Base-by-base conservation (phyloP, 2,329 filamentous ascomycete genomes). In the Xenoacremonium recifei region DNA sequence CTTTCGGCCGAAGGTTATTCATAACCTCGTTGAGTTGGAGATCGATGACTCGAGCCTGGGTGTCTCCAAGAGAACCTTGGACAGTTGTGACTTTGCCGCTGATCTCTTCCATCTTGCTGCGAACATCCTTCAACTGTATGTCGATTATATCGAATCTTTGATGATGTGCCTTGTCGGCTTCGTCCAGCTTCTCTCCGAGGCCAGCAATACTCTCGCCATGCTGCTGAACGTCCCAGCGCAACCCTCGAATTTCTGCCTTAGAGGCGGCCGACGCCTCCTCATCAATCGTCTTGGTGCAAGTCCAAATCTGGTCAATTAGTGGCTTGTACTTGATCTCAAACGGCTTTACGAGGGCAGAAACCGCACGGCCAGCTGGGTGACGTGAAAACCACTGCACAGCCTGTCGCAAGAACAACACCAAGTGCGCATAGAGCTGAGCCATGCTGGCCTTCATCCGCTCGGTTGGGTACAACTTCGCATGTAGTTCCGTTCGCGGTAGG, bases 381-480 rank as follows among this genome's bases (percentile, higher is more conserved):
- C 17, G n/a, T 3, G 27, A 16, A 17, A 34, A 43, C 40, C 40
- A 43, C 20, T 38, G 33, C 5, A 38, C 27, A 2, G 40, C 40
- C 35, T 37, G 35, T n/a, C 20, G 30, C 4, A 43, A 21, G 21
- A 43, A 43, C 11, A 38, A 18, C 5, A 43, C 4, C 10, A 43
- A 21, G 21, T 39, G 35, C 15, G 40, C 40, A 21, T 43, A 43
- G 3, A 43, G 6, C 6, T 27, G 25, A 16, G 40, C 35, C 6
- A 43, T 16, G 7, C 19, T n/a, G n/a, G 34, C 15, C 21, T 20
- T 38, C 40, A 43, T 43, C n/a, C 15, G 3, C 2, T 39, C 29
- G 10, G 30, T 35, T n/a, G 12, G 40, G 30, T 43, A 43, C 12
- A 43, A 17, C 9, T 43, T 21, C 12, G 40, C 40, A 17, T 16